Evolutionary conservation across 2,329 filamentous ascomycete genomes (phyloP).

Genomic region (Pseudocercospora ulei): DNA sequence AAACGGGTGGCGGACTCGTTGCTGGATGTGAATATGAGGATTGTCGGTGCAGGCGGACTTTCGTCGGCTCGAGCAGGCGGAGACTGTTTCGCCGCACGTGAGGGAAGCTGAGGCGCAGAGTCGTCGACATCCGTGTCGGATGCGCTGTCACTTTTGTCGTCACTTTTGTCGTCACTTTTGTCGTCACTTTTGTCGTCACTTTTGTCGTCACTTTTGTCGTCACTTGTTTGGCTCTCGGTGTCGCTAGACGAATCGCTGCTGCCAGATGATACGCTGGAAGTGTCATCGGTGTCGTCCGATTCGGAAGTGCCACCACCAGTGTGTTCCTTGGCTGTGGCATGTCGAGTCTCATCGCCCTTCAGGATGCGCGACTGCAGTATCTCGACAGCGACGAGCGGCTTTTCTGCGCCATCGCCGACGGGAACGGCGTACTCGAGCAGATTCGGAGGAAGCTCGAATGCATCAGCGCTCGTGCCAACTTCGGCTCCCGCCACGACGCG

Average conservation of each 20-base stretch:
- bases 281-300: constrained; percentile 11
- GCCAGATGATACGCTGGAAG: constrained; percentile 12
- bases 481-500: background rate
- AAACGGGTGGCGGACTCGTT: constrained; percentile 82
- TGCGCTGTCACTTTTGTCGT: constrained; percentile 11
- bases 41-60: constrained; percentile 33
- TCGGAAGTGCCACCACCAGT: too few relatives aligned
- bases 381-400: constrained; percentile 74
- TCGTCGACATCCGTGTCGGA: constrained; percentile 15
- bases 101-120: constrained; percentile 9
- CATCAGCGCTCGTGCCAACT: constrained; percentile 33
- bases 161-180: constrained; percentile 18
- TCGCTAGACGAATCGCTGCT: constrained; percentile 13
- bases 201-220: background rate
- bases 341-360: background rate
- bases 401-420: constrained; percentile 44
- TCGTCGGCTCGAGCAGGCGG: constrained; percentile 11
- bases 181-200: constrained; percentile 7
- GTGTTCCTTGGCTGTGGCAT: too few relatives aligned
- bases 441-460: constrained; percentile 49
- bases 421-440: constrained; percentile 43
- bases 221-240: constrained; percentile 6
- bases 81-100: background rate
- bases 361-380: constrained; percentile 53
- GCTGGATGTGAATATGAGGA: constrained; percentile 81